phyloP scores from a whole-genome alignment of 108 stramenopile species.

The Cyclotella kingstonii region DNA sequence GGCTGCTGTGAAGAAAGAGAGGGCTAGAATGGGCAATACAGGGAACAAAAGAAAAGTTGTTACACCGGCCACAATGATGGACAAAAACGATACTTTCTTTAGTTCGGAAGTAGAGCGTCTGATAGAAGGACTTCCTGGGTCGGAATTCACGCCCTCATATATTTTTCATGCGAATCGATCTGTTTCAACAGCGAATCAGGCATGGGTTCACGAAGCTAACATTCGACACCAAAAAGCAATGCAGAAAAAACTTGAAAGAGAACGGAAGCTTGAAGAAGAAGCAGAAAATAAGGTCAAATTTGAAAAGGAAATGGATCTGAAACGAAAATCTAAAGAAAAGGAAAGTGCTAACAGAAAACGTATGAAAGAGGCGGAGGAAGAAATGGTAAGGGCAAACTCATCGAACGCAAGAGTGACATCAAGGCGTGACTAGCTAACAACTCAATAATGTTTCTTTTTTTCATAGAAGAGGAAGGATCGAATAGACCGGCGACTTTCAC shows the following conservation, averaged over 20 bases:
- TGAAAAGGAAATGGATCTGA: constrained; percentile 48
- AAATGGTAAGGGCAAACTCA: constrained; percentile 9
- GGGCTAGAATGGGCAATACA: constrained; percentile 79
- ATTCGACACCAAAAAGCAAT: constrained; percentile 45
- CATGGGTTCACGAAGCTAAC: constrained; percentile 66
- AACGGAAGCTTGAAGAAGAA: constrained; percentile 12
- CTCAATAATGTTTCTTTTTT: neutral
- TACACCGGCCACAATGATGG: constrained; percentile 57
- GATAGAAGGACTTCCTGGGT: constrained; percentile 81
- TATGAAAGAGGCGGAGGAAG: constrained; percentile 71
- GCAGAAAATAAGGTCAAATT: constrained; percentile 32
- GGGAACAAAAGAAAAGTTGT: constrained; percentile 82
- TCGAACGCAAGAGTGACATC: neutral
- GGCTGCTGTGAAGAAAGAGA: constrained; percentile 71
- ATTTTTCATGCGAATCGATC: constrained; percentile 59
- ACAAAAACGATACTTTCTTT: constrained; percentile 78
- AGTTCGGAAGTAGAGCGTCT: constrained; percentile 66
- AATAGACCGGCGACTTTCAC: constrained; percentile 66
- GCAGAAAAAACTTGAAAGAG: constrained; percentile 39
- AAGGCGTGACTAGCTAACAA: neutral
- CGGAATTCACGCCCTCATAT: constrained; percentile 64
- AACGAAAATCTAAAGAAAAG: constrained; percentile 60
- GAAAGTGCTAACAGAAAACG: constrained; percentile 61
- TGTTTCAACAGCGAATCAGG: constrained; percentile 38
- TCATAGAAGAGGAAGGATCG: constrained; percentile 59